A percentile compares a stretch with the other conserved stretches of the same genome.
phyloP scores from a whole-genome alignment of 768 basidiomycete species.

The Tylopilus felleus region DNA sequence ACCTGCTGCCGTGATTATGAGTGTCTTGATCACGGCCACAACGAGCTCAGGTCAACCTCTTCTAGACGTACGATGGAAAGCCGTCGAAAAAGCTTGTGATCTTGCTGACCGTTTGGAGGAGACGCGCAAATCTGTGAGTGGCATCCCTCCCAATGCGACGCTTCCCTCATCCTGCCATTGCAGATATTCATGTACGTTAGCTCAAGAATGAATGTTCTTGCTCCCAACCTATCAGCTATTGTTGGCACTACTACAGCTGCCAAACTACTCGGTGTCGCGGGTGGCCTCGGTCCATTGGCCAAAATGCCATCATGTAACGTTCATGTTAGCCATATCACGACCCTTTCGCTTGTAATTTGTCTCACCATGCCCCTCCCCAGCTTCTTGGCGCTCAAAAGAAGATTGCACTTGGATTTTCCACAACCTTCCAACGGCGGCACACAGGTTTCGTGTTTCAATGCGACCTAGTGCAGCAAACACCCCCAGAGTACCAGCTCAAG shows the following conservation, averaged over 20 bases:
- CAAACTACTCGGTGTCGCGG: conserved; percentile 95
- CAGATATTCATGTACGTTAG: conserved; percentile 99
- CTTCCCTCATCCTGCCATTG: conserved; percentile 2
- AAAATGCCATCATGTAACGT: conserved; percentile 97
- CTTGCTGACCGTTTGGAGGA: conserved; percentile 87
- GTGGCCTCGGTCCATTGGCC: conserved; percentile 83
- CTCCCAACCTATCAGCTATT: conserved; percentile 97
- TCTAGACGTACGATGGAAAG: conserved; percentile 66
- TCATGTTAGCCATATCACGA: conserved; percentile 54
- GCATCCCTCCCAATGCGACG: neutral
- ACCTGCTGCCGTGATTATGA: conserved; percentile 90
- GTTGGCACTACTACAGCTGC: conserved; percentile 99
- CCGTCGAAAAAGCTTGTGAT: conserved; percentile 83
- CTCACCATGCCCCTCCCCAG: conserved; percentile 38
- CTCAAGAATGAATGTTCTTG: conserved; percentile 96
- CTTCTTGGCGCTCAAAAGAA: conserved; percentile 93
- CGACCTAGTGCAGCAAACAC: conserved; percentile 80
- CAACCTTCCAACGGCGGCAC: conserved; percentile 81
- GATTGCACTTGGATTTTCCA: conserved; percentile 89
- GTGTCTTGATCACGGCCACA: conserved; percentile 92
- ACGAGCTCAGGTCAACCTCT: conserved; percentile 81
- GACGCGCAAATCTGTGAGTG: conserved; percentile 75
- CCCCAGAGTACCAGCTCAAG: conserved; percentile 86
- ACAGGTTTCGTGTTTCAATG: conserved; percentile 98
- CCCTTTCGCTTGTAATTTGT: neutral